Evolutionary conservation across 2,329 filamentous ascomycete genomes (phyloP).

Genomic region (Colletotrichum theobromicola): DNA sequence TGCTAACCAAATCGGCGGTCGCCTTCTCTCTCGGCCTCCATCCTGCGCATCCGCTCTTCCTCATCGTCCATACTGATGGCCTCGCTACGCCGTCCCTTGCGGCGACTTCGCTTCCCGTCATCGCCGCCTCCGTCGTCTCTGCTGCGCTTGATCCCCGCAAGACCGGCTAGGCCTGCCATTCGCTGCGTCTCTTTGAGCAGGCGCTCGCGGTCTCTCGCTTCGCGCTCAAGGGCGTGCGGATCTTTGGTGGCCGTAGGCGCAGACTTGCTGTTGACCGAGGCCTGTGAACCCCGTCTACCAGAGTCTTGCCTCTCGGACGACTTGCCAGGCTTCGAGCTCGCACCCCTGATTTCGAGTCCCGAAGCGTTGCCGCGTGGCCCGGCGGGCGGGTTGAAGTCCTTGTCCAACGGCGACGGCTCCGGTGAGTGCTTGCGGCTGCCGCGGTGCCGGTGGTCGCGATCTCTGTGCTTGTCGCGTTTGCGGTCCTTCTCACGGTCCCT

Average conservation of each 20-base stretch:
- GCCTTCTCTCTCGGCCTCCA: conserved; percentile 66
- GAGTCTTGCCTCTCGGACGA: conserved; percentile 25
- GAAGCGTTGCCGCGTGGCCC: conserved; percentile 36
- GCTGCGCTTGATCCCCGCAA: conserved; percentile 54
- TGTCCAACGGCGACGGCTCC: conserved; percentile 38
- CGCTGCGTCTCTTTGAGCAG: conserved; percentile 73
- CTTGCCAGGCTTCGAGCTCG: conserved; percentile 28
- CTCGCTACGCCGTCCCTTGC: conserved; percentile 55
- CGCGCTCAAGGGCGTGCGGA: conserved; percentile 73
- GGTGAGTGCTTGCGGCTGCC: conserved; percentile 34
- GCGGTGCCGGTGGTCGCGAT: conserved; percentile 42
- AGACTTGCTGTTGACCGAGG: conserved; percentile 31
- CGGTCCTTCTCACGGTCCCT: conserved; percentile 31
- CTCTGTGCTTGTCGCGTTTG: conserved; percentile 44
- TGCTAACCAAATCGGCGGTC: conserved; percentile 52
- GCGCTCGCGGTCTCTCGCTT: conserved; percentile 69
- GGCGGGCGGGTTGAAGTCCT: conserved; percentile 45
- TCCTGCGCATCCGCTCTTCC: conserved; percentile 58
- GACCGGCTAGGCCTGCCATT: conserved; percentile 58
- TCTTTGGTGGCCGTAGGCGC: conserved; percentile 44
- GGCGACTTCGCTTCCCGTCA: conserved; percentile 41
- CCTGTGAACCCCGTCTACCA: conserved; percentile 41
- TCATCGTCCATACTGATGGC: conserved; percentile 51
- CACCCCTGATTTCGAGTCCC: conserved; percentile 44
- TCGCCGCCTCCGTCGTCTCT: conserved; percentile 46